Evolutionary conservation across 352 stramenopile species (phyloP).

Genomic region (Phytophthora syringae): DNA sequence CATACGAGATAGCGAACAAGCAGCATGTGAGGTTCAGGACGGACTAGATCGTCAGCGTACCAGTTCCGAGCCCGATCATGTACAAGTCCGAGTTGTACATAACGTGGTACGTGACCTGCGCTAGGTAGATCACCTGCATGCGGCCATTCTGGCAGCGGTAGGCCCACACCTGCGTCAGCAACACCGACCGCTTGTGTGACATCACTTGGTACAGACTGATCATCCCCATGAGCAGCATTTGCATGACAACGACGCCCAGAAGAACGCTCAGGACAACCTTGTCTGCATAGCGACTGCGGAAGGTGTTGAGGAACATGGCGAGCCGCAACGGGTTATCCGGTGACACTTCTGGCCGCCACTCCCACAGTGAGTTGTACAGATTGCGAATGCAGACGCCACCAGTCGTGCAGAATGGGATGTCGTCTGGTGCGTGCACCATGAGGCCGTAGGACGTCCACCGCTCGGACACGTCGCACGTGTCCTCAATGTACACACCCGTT

Average conservation of each 20-base stretch:
- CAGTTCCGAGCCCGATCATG: constrained; percentile 30
- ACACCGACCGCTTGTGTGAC: constrained; percentile 31
- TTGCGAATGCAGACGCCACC: constrained; percentile 36
- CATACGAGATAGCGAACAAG: constrained; percentile 34
- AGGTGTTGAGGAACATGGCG: constrained; percentile 28
- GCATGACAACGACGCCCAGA: constrained; percentile 29
- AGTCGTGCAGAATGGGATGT: constrained; percentile 33
- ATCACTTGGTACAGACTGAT: constrained; percentile 42
- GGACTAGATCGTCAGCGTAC: constrained; percentile 30
- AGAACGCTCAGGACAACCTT: constrained; percentile 22
- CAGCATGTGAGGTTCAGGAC: constrained; percentile 42
- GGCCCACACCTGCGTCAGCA: constrained; percentile 41
- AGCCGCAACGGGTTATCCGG: constrained; percentile 16
- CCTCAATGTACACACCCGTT: constrained; percentile 25
- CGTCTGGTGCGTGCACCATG: constrained; percentile 33
- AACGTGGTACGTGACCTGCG: constrained; percentile 39
- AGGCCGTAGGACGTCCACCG: constrained; percentile 34
- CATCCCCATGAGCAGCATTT: constrained; percentile 35
- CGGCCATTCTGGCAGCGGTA: constrained; percentile 41
- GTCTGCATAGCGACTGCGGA: constrained; percentile 28
- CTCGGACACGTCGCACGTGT: constrained; percentile 13
- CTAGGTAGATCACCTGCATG: constrained; percentile 37
- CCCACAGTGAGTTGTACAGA: constrained; percentile 37
- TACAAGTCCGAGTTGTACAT: constrained; percentile 38
- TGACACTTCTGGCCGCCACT: constrained; percentile 25